phyloP scores from a whole-genome alignment of 768 basidiomycete genomes.

The Xerocomus brunneocitrinus region DNA sequence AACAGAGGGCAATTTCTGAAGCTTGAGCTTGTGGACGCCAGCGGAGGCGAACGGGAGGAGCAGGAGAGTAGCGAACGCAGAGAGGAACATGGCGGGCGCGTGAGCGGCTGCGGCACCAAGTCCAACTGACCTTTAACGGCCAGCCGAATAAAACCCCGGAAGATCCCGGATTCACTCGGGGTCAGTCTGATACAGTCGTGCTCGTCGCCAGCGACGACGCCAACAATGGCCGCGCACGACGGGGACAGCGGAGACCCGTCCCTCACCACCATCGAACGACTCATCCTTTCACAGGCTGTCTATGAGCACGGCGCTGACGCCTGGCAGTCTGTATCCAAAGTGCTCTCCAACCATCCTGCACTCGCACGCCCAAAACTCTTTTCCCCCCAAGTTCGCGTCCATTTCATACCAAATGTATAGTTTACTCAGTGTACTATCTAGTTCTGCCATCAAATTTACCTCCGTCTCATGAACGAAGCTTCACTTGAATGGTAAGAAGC shows the following conservation, averaged over 20 bases:
- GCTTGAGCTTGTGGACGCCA: constrained; percentile 79
- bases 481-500: constrained; percentile 55
- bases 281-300: constrained; percentile 82
- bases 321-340: constrained; percentile 63
- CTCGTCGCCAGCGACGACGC: constrained; percentile 8
- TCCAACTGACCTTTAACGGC: constrained; percentile 23
- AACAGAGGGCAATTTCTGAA: constrained; percentile 75
- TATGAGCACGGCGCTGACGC: constrained; percentile 71
- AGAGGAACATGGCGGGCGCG: constrained; percentile 40
- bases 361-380: constrained; percentile 64
- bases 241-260: constrained; percentile 3
- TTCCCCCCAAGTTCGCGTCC: constrained; percentile 53
- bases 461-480: constrained; percentile 63
- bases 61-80: constrained; percentile 35
- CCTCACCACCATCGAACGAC: constrained; percentile 53
- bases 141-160: constrained; percentile 6
- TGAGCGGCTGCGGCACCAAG: constrained; percentile 6
- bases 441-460: constrained; percentile 68
- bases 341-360: constrained; percentile 69
- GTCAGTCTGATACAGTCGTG: not conserved
- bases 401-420: constrained; percentile 9
- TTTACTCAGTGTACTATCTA: constrained; percentile 30
- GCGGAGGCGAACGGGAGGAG: constrained; percentile 46
- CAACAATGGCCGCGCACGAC: constrained; percentile 7
- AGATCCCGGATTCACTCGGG: constrained; percentile 15